Percentiles rank a stretch among this genome's conserved stretches.
phyloP scores from a whole-genome alignment of 768 basidiomycete species.

The Tricholoma bakamatsutake region DNA sequence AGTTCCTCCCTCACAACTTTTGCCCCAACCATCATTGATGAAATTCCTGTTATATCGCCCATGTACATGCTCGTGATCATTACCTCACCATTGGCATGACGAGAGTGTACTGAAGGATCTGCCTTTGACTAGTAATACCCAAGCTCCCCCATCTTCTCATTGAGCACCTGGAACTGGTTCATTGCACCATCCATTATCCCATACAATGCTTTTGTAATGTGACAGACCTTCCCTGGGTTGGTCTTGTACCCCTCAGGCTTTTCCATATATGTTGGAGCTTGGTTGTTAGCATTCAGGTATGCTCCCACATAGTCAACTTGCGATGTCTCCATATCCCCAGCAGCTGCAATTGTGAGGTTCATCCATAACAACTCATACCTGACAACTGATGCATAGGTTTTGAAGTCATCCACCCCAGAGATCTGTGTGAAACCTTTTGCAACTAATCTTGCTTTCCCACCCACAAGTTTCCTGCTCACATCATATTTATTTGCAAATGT shows the following conservation, averaged over 20 bases:
- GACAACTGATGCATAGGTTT: conserved; percentile 8
- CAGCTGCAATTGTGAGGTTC: neutral
- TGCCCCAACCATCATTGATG: too few species aligned
- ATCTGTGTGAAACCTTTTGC: conserved; percentile 1
- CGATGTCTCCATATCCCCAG: conserved; percentile 23
- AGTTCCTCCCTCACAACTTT: too few species aligned
- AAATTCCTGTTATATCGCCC: neutral
- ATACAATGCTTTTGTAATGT: neutral
- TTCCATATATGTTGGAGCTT: too few species aligned
- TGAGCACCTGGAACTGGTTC: conserved; percentile 13
- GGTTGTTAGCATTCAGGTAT: neutral
- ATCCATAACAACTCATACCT: conserved; percentile 9
- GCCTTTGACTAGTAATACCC: neutral
- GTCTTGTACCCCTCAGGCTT: neutral
- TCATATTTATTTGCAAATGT: conserved; percentile 24
- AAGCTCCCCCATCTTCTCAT: conserved; percentile 6
- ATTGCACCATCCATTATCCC: conserved; percentile 4
- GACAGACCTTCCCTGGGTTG: conserved; percentile 13
- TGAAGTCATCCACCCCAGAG: conserved; percentile 24
- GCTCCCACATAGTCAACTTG: conserved; percentile 18
- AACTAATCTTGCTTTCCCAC: conserved; percentile 18
- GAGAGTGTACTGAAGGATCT: neutral
- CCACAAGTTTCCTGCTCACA: conserved; percentile 16
- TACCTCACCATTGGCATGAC: neutral
- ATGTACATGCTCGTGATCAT: neutral